Conservation (phyloP, 179 eudicot genomes). For the Nepenthes alata region DNA sequence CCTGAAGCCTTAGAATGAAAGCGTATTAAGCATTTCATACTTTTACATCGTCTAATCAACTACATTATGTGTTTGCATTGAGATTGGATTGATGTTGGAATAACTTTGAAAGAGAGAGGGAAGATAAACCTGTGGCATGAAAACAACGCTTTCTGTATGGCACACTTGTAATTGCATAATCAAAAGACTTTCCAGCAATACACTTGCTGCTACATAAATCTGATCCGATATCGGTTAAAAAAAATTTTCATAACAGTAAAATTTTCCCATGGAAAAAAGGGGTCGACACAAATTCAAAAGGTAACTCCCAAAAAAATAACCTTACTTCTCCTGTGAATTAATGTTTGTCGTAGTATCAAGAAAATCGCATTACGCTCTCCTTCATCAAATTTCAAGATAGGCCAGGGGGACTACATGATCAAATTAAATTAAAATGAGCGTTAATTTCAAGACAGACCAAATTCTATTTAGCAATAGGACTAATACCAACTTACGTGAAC, state of each 20-base stretch:
- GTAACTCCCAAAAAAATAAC: neutral
- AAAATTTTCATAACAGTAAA: neutral
- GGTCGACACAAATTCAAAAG: neutral
- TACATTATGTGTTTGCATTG: too few relatives aligned
- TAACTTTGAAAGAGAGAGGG: neutral
- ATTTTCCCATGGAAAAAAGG: neutral
- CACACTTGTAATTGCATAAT: constrained; percentile 19
- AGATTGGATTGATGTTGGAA: too few relatives aligned
- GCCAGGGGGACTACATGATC: neutral
- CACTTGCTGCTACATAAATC: constrained; percentile 29
- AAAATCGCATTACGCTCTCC: constrained; percentile 3
- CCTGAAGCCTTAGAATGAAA: too few relatives aligned
- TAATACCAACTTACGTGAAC: neutral
- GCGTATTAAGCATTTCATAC: too few relatives aligned
- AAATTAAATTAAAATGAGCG: neutral
- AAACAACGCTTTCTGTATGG: constrained; percentile 32
- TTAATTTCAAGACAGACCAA: neutral
- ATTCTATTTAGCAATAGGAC: neutral
- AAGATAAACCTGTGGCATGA: constrained; percentile 64
- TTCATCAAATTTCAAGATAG: constrained; percentile 9
- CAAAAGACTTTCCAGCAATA: constrained; percentile 20
- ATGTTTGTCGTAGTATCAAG: constrained; percentile 2
- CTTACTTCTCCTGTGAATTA: constrained; percentile 16
- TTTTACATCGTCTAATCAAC: too few relatives aligned
- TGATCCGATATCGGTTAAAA: constrained; percentile 8